Conservation (phyloP, 805 yeast species). For the Torulaspora franciscae region DNA sequence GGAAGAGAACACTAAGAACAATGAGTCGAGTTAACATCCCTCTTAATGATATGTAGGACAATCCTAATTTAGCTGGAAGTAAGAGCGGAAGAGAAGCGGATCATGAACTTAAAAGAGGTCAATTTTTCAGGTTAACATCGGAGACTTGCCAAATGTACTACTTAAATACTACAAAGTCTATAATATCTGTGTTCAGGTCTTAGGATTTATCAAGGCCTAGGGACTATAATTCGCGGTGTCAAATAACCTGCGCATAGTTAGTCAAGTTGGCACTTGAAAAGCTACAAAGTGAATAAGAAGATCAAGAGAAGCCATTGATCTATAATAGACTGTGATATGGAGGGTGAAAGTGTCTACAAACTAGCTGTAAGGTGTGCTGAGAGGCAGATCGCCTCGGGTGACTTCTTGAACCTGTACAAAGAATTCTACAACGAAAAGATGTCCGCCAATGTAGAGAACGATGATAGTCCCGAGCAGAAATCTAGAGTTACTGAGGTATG, state of each 20-base stretch:
- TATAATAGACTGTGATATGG: conserved; percentile 8
- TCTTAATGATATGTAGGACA: background rate
- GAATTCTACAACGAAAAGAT: conserved; percentile 34
- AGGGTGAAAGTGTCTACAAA: conserved; percentile 22
- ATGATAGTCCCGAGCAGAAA: conserved; percentile 12
- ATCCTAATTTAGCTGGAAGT: too few species aligned
- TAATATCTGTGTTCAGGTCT: too few species aligned
- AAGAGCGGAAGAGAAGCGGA: too few species aligned
- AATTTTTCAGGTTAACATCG: too few species aligned
- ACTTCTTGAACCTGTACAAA: conserved; percentile 32
- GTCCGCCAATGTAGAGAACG: conserved; percentile 16
- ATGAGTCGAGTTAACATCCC: background rate
- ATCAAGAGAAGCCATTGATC: background rate
- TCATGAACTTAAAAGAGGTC: too few species aligned
- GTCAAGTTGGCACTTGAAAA: background rate
- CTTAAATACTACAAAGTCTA: too few species aligned
- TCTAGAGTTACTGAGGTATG: conserved; percentile 11
- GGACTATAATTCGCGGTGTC: background rate
- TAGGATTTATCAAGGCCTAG: too few species aligned
- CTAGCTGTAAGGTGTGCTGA: conserved; percentile 30
- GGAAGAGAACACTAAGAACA: background rate
- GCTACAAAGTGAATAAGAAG: background rate
- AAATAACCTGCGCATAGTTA: background rate
- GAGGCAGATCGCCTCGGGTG: conserved; percentile 26
- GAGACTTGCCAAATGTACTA: too few species aligned